Conservation (phyloP, 2,329 filamentous ascomycete genomes). For the Neopestalotiopsis sp. region DNA sequence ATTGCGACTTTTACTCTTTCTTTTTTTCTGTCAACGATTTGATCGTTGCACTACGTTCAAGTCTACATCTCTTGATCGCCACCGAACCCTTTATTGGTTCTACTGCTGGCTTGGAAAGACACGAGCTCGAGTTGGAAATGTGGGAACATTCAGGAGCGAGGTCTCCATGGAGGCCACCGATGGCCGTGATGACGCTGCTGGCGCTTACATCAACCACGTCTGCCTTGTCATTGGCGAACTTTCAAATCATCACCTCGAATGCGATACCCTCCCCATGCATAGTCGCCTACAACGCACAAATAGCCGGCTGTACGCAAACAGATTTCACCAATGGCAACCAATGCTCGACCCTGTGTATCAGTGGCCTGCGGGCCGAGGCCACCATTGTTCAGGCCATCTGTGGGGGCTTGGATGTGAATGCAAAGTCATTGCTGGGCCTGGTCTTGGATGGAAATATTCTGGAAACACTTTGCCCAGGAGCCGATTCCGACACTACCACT, state of each 20-base stretch:
- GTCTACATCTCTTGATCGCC: background rate
- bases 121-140: background rate
- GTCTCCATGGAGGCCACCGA: conserved; percentile 10
- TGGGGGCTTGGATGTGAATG: conserved; percentile 13
- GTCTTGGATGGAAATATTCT: conserved; percentile 13
- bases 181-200: background rate
- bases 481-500: conserved; percentile 12
- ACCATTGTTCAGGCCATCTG: conserved; percentile 16
- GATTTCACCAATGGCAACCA: conserved; percentile 19
- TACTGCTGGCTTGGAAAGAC: background rate
- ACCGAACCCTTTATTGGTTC: background rate
- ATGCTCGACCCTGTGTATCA: conserved; percentile 18
- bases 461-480: conserved; percentile 18
- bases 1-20: background rate
- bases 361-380: conserved; percentile 10
- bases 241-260: conserved; percentile 20
- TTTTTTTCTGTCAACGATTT: background rate
- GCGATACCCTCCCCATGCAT: conserved; percentile 18
- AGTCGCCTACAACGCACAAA: conserved; percentile 17
- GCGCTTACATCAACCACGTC: conserved; percentile 16
- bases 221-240: conserved; percentile 19
- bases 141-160: background rate
- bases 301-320: conserved; percentile 10
- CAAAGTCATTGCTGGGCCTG: conserved; percentile 17
- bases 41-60: background rate